Evolutionary conservation across 2,329 filamentous ascomycete species (phyloP).

Genomic region (Epichloe typhina): DNA sequence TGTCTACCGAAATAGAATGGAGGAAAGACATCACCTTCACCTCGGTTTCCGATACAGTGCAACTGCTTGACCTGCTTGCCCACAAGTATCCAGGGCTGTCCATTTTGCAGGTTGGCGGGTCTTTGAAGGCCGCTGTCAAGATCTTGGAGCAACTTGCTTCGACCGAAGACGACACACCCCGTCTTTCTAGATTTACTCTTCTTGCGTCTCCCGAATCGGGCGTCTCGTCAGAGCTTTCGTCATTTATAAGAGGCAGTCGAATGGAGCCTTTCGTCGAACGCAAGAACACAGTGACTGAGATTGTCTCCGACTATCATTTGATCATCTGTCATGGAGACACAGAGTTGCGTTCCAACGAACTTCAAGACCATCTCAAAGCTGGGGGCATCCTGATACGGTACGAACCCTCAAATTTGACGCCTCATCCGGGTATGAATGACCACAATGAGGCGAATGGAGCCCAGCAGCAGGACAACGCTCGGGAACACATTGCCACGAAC

Average conservation of each 20-base stretch:
- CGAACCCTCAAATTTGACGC: neutral
- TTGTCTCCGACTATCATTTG: constrained; percentile 19
- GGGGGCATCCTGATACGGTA: constrained; percentile 16
- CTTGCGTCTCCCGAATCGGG: constrained; percentile 8
- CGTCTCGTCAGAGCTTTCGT: constrained; percentile 2
- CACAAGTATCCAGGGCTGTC: constrained; percentile 26
- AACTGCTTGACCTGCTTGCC: constrained; percentile 20
- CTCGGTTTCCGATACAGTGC: constrained; percentile 9
- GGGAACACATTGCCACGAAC: neutral
- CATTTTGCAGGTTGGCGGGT: constrained; percentile 26
- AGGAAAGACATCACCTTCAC: constrained; percentile 22
- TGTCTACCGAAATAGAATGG: constrained; percentile 38
- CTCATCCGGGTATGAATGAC: neutral
- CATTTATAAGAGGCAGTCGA: constrained; percentile 6
- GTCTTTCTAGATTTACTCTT: constrained; percentile 22
- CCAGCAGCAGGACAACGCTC: neutral
- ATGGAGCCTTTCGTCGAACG: constrained; percentile 17
- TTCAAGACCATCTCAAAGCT: constrained; percentile 14
- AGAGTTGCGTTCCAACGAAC: constrained; percentile 5
- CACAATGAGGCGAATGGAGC: neutral
- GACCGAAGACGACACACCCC: constrained; percentile 13
- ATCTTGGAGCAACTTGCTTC: constrained; percentile 17
- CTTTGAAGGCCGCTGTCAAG: constrained; percentile 7
- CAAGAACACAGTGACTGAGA: constrained; percentile 11
- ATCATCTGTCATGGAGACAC: constrained; percentile 15